Evolutionary conservation across 805 yeast genomes (phyloP), one percentile per base, ranked within the genome.

Genomic region (Brettanomyces naardenensis): DNA sequence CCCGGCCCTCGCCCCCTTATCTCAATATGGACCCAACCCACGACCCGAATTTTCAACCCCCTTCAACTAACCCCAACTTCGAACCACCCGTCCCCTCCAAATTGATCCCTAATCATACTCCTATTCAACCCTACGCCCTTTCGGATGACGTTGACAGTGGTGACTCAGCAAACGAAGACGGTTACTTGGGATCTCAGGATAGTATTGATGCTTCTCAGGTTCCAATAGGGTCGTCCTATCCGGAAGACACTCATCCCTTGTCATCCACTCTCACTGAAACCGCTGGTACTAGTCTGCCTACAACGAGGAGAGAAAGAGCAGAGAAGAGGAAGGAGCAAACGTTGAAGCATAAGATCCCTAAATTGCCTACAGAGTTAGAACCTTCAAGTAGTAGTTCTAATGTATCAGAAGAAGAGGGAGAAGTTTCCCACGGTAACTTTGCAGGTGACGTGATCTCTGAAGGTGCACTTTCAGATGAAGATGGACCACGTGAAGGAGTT

Each of bases 11-110:
- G n/a, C n/a, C n/a, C n/a, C n/a, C n/a, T n/a, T n/a, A 30, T 7
- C 27, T 5, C 9, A n/a, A 11, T 11, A 88, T 88, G 97, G 97
- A 89, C 57, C 97, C 97, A 18, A 82, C 90, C 4, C 75, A 80
- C 60, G 96, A 88, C 47, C 95, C 95, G 15, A 78, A 87, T 58
- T 89, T 87, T 59, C 76, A 79, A 35, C 95, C 95, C 9, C 95
- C 95, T 0, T 77, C 87, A 13, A 70, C 78, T 38, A 71, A 76
- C 45, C 75, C 75, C 33, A 64, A 74, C 41, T 60, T 72, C 36
- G 73, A 71, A 49, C 87, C 88, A 6, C 72, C 77, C 4, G 80
- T 84, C 10, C 81, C 85, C 4, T 67, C 78, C 3, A 74, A 78
- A 1, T 65, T 70, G 40, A 84, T 84, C 44, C 95, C 95, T 0